Evolutionary conservation across 108 stramenopile species (phyloP).

Genomic region (Cyclotella sp.): DNA sequence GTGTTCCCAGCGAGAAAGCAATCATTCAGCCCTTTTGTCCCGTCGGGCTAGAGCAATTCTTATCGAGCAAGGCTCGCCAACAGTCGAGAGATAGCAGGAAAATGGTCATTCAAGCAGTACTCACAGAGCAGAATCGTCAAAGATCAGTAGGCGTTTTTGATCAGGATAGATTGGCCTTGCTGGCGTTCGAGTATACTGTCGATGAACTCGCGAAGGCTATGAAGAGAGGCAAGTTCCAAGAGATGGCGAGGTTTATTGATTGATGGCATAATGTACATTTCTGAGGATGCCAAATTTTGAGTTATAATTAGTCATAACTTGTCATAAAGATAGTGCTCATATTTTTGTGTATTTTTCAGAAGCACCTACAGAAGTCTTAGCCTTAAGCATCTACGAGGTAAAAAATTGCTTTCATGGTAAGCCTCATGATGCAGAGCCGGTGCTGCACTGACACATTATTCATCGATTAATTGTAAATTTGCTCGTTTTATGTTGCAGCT

Average conservation of each 20-base stretch:
- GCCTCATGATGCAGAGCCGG: too few relatives aligned
- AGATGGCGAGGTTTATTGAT: conserved; percentile 39
- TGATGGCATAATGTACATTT: neutral
- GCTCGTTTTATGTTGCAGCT: too few relatives aligned
- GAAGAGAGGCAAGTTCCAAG: conserved; percentile 47
- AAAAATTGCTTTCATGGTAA: too few relatives aligned
- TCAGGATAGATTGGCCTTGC: conserved; percentile 38
- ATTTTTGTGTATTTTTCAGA: too few relatives aligned
- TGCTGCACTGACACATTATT: too few relatives aligned
- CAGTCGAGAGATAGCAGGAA: conserved; percentile 25
- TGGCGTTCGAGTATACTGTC: conserved; percentile 4
- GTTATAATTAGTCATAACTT: too few relatives aligned
- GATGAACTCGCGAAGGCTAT: conserved; percentile 21
- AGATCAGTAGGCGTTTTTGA: conserved; percentile 26
- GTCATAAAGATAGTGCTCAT: neutral
- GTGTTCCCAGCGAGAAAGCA: neutral
- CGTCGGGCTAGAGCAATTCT: conserved; percentile 49
- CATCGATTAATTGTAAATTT: too few relatives aligned
- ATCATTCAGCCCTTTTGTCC: conserved; percentile 18
- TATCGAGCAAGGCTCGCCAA: conserved; percentile 13
- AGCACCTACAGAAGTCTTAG: too few relatives aligned
- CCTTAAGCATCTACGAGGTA: too few relatives aligned
- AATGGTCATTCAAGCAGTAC: conserved; percentile 29
- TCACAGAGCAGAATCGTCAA: conserved; percentile 49
- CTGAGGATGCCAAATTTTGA: too few relatives aligned